phyloP scores from a whole-genome alignment of 371 early-diverging fungal genomes.

The Cokeromyces recurvatus region DNA sequence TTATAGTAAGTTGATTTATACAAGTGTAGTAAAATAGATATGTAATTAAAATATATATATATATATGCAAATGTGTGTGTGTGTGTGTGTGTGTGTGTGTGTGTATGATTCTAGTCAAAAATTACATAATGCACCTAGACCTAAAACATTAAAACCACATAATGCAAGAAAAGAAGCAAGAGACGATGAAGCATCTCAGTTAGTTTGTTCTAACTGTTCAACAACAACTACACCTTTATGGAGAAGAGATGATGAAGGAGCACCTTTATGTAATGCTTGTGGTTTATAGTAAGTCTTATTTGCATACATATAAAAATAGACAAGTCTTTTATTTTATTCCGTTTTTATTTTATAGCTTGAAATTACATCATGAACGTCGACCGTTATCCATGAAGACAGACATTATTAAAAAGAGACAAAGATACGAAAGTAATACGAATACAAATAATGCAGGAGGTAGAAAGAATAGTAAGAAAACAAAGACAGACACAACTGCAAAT shows the following conservation, averaged over 20 bases:
- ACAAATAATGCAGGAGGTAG: not conserved
- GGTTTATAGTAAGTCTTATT: constrained; percentile 76
- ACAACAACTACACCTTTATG: constrained; percentile 92
- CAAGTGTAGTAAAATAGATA: too few species aligned
- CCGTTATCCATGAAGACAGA: constrained; percentile 74
- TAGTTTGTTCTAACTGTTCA: constrained; percentile 81
- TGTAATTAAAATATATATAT: too few species aligned
- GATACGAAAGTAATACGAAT: constrained; percentile 50
- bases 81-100: too few species aligned
- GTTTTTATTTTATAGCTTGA: constrained; percentile 33
- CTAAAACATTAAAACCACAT: constrained; percentile 42
- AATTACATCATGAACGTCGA: constrained; percentile 80
- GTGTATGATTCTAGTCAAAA: constrained; percentile 34
- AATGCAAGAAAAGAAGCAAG: constrained; percentile 26
- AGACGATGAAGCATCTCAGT: constrained; percentile 38
- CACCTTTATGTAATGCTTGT: constrained; percentile 92
- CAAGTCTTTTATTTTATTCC: not conserved
- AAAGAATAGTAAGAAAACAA: constrained; percentile 12
- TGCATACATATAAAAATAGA: too few species aligned
- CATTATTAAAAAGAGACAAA: constrained; percentile 74
- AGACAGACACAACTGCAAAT: not conserved
- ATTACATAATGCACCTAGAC: constrained; percentile 71
- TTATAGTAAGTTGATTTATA: constrained; percentile 57
- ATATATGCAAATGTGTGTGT: too few species aligned
- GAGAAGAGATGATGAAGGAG: constrained; percentile 84